Evolutionary conservation across 768 basidiomycete species (phyloP).

Genomic region (Rhizopogon rudus): DNA sequence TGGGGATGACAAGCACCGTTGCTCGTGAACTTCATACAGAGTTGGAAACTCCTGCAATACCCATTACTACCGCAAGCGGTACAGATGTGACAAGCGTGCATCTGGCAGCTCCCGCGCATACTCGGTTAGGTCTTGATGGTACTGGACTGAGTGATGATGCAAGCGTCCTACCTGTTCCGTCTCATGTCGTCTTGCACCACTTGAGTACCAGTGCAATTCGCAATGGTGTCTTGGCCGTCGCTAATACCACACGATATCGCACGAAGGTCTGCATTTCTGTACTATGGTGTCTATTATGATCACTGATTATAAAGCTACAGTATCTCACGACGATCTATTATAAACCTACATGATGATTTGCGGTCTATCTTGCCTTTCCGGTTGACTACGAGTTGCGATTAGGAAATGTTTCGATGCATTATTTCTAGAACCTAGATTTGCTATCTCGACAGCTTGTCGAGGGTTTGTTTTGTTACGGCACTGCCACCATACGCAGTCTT

Average conservation of each 20-base stretch:
- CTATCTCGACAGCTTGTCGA: background rate
- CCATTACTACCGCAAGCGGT: constrained; percentile 34
- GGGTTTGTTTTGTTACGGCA: background rate
- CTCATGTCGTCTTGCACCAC: constrained; percentile 92
- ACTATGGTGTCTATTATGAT: constrained; percentile 3
- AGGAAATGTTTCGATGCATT: background rate
- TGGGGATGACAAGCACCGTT: constrained; percentile 31
- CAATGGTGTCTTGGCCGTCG: constrained; percentile 91
- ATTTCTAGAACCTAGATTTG: background rate
- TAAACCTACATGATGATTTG: constrained; percentile 45
- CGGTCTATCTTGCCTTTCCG: background rate
- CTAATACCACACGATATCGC: constrained; percentile 85
- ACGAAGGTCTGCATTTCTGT: constrained; percentile 60
- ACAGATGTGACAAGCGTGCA: constrained; percentile 30
- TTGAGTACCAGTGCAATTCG: constrained; percentile 92
- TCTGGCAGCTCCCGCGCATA: constrained; percentile 17
- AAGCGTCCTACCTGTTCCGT: constrained; percentile 87
- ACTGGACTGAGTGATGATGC: constrained; percentile 74
- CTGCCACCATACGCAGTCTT: background rate
- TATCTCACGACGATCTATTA: constrained; percentile 85
- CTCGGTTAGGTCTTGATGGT: constrained; percentile 32
- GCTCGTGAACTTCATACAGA: constrained; percentile 21
- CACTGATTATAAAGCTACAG: constrained; percentile 33
- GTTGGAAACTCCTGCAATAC: constrained; percentile 21
- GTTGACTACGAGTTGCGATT: background rate